A percentile compares a stretch with the other conserved stretches of the same genome.
Evolutionary conservation across 148 eudicot species (phyloP).

Genomic region (Vaccinium macrocarpon): DNA sequence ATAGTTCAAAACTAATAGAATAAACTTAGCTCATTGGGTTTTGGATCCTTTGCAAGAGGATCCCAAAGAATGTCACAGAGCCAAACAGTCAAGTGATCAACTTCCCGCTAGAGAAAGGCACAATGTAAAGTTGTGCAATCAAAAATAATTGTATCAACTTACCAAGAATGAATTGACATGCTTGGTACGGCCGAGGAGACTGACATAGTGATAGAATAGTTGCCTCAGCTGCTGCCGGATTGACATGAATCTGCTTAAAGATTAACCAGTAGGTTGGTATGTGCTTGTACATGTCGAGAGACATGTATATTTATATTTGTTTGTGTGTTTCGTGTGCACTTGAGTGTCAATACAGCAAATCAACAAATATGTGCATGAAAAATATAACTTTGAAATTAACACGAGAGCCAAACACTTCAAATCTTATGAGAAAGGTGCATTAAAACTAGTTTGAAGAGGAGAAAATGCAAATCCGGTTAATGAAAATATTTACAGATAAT

Average conservation of each 20-base stretch:
- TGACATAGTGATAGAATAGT: slow-evolving; percentile 78
- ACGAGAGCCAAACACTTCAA: background rate
- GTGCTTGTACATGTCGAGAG: background rate
- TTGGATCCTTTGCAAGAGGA: background rate
- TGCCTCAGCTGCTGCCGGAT: slow-evolving; percentile 90
- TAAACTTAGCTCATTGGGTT: slow-evolving; percentile 7
- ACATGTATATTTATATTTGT: background rate
- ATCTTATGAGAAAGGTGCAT: background rate
- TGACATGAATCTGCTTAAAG: slow-evolving; percentile 65
- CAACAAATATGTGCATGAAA: background rate
- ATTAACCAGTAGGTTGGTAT: slow-evolving; percentile 1
- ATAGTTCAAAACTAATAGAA: background rate
- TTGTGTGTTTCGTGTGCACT: background rate
- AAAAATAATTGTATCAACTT: slow-evolving; percentile 23
- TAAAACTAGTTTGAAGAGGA: background rate
- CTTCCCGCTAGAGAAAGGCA: slow-evolving; percentile 11
- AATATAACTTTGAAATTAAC: background rate
- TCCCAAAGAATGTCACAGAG: background rate
- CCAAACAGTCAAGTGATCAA: slow-evolving; percentile 8
- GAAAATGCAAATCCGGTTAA: background rate
- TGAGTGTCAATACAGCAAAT: background rate
- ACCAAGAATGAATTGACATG: slow-evolving; percentile 95
- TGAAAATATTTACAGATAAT: background rate
- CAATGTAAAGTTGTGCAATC: background rate
- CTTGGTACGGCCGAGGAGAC: slow-evolving; percentile 77